A percentile compares a stretch with the other conserved stretches of the same genome.
phyloP scores from a whole-genome alignment of 164 flowering plant species.

The Amborella trichopoda region DNA sequence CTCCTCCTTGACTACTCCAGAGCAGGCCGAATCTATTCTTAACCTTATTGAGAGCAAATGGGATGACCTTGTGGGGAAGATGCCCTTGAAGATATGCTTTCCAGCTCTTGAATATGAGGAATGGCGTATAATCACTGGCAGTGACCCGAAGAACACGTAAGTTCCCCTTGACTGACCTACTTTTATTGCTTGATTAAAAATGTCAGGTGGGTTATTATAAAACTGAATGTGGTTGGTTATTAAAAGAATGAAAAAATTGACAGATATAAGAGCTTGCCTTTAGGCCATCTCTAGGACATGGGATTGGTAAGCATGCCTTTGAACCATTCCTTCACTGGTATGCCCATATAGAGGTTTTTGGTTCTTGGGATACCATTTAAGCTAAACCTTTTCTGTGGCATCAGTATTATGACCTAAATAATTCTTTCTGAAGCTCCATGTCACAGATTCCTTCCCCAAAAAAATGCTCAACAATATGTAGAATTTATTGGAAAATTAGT shows the following conservation, averaged over 20 bases:
- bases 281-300: not conserved
- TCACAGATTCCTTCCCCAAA: too few relatives aligned
- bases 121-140: constrained; percentile 85
- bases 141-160: constrained; percentile 97
- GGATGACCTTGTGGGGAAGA: constrained; percentile 74
- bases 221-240: not conserved
- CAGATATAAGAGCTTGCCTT: not conserved
- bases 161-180: constrained; percentile 10
- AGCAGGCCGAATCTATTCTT: constrained; percentile 63
- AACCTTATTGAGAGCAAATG: constrained; percentile 75
- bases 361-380: too few relatives aligned
- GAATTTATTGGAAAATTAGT: too few relatives aligned
- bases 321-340: not conserved
- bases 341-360: not conserved
- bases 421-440: too few relatives aligned
- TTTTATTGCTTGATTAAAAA: not conserved
- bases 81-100: constrained; percentile 82
- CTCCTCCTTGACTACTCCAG: constrained; percentile 71
- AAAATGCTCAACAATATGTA: too few relatives aligned
- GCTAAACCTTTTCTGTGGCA: too few relatives aligned
- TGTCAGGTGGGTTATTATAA: not conserved
- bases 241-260: not conserved
- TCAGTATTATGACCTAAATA: too few relatives aligned
- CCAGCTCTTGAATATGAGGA: constrained; percentile 77
- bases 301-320: not conserved